Base-by-base conservation (phyloP, 108 stramenopile genomes). In the Schizochytrium sp. region DNA sequence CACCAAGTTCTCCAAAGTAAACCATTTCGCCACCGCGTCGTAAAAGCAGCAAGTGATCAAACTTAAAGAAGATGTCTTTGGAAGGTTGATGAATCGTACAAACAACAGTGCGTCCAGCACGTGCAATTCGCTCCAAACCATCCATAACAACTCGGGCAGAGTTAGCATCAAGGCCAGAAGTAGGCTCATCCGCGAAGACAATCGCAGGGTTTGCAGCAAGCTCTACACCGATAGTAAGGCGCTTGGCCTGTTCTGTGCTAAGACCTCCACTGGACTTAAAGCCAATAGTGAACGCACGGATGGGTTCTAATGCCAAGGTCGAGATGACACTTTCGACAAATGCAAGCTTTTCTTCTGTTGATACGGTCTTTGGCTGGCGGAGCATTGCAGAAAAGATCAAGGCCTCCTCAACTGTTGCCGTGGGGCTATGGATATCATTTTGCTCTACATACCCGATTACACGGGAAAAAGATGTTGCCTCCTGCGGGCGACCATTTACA, bases 61-160 rank as follows among this genome's bases (percentile, higher is more conserved):
- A 96, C 4, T 89, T 90, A 72, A 92, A 92, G 91, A 97, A 97
- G 61, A 97, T 95, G 10, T 94, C 94, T 38, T 93, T 87, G 41
- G 95, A 95, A 10, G 96, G 96, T 91, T 97, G 96, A 69, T 97
- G 96, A 60, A 97, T 96, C 15, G 96, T 28, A 28, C 28, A 28
- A 28, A 28, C 28, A 28, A 28, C 28, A 28, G 28, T 28, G 28
- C 28, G 28, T 97, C 94, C 94, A 59, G 92, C 91, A 45, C 90
- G 87, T 5, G 91, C 88, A 42, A 95, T 88, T 19, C 87, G 91
- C 40, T 73, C 59, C 47, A 95, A 61, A 12, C 88, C 93, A 45
- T 88, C 89, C 92, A 95, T 94, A 42, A 93, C 91, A 56, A 89
- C 87, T 42, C 8, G 7, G 0, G 89, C 89, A n/a, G 89, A 57